Percentiles rank a stretch among this genome's conserved stretches.
Evolutionary conservation across 2,329 filamentous ascomycete genomes (phyloP).

Genomic region (Hysterium pulicare): DNA sequence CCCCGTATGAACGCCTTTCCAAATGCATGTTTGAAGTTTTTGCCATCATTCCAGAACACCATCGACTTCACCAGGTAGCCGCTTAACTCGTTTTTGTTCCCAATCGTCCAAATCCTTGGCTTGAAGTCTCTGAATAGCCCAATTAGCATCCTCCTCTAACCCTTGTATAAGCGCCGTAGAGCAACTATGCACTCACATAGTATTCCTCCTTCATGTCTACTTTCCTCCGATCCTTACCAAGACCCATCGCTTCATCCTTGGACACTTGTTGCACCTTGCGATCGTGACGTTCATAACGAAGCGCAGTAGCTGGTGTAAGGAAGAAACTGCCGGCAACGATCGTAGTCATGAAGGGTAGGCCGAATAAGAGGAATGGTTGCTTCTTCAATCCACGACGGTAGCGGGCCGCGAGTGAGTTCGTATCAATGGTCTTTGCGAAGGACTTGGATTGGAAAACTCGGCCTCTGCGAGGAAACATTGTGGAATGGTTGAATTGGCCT

Average conservation of each 20-base stretch:
- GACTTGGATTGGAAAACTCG: conserved; percentile 33
- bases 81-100: conserved; percentile 93
- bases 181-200: conserved; percentile 59
- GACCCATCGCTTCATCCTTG: conserved; percentile 79
- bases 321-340: conserved; percentile 93
- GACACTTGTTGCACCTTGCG: conserved; percentile 81
- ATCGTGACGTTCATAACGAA: conserved; percentile 92
- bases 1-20: neutral
- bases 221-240: conserved; percentile 67
- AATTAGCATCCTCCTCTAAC: conserved; percentile 12
- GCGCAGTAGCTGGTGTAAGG: conserved; percentile 86
- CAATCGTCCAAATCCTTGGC: conserved; percentile 92
- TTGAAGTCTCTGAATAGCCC: conserved; percentile 61
- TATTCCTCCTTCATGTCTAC: conserved; percentile 84
- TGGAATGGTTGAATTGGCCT: too few species aligned
- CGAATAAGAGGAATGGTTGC: conserved; percentile 89
- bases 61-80: conserved; percentile 85
- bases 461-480: neutral
- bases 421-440: conserved; percentile 54
- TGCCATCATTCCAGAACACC: conserved; percentile 57
- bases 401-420: conserved; percentile 64
- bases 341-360: conserved; percentile 83
- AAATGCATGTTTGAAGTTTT: neutral
- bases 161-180: neutral
- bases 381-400: conserved; percentile 74